Conservation (phyloP, 2,329 filamentous ascomycete genomes). For the Phaeosphaeriaceae sp. region DNA sequence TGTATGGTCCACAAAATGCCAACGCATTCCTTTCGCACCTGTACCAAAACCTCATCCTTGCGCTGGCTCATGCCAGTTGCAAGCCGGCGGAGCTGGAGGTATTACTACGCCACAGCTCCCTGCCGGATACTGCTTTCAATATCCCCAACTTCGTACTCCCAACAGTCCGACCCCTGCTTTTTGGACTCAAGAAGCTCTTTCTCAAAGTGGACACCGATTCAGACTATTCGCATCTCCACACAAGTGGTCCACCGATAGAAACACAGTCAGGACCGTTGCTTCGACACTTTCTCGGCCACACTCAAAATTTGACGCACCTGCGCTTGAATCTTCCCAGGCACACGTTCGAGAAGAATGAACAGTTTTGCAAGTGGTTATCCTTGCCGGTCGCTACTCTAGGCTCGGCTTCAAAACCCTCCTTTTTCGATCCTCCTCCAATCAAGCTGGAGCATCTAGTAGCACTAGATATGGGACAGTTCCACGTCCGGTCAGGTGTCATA, state of each 20-base stretch:
- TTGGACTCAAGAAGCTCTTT: slow-evolving; percentile 56
- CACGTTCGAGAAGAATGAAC: slow-evolving; percentile 19
- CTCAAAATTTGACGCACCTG: slow-evolving; percentile 58
- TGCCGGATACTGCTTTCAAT: slow-evolving; percentile 52
- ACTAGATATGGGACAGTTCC: slow-evolving; percentile 34
- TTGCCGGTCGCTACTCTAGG: slow-evolving; percentile 1
- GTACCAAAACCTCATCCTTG: slow-evolving; percentile 28
- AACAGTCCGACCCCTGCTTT: slow-evolving; percentile 52
- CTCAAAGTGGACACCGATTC: slow-evolving; percentile 40
- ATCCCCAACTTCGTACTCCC: slow-evolving; percentile 52
- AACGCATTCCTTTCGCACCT: slow-evolving; percentile 5
- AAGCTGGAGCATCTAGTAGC: slow-evolving; percentile 18
- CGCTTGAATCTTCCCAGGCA: slow-evolving; percentile 58
- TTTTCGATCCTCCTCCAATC: slow-evolving; percentile 16
- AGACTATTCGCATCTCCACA: slow-evolving; percentile 10
- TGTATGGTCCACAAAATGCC: background rate
- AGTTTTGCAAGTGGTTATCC: slow-evolving; percentile 50
- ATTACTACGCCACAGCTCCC: slow-evolving; percentile 51
- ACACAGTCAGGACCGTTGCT: slow-evolving; percentile 22
- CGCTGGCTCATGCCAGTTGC: slow-evolving; percentile 40
- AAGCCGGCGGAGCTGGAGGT: slow-evolving; percentile 57
- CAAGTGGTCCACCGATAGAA: slow-evolving; percentile 10
- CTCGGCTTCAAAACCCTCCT: background rate
- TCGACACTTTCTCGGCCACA: slow-evolving; percentile 50
- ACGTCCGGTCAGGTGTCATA: slow-evolving; percentile 10